A percentile compares a stretch with the other conserved stretches of the same genome.
Evolutionary conservation across 257 asterid genomes (phyloP).

Genomic region (Ilex aquifolium): DNA sequence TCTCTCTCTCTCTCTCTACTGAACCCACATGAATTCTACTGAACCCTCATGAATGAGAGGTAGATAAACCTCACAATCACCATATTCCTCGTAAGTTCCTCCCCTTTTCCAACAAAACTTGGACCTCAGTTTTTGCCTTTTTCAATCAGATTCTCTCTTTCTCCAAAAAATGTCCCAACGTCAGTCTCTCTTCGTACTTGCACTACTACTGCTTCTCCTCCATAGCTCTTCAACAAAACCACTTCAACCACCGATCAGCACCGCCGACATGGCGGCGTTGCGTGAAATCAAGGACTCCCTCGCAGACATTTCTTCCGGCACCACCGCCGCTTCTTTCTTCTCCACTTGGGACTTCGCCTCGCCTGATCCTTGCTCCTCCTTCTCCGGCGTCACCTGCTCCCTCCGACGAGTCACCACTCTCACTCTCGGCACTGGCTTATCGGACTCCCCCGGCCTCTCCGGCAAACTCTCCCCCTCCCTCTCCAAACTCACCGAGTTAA

Average conservation of each 20-base stretch:
- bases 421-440: conserved; percentile 62
- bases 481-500: conserved; percentile 35
- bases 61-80: no score
- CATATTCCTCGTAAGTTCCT: no score
- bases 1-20: no score
- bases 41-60: no score
- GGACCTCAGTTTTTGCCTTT: no score
- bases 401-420: conserved; percentile 25
- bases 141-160: no score
- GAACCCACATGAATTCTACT: no score
- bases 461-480: conserved; percentile 59
- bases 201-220: no score
- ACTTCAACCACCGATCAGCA: background rate
- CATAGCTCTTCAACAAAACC: no score
- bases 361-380: conserved; percentile 60
- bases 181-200: no score
- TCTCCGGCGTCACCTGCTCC: conserved; percentile 65
- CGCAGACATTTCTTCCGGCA: conserved; percentile 35
- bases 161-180: no score
- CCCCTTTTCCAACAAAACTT: no score
- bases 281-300: conserved; percentile 51
- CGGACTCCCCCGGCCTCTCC: conserved; percentile 59
- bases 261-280: conserved; percentile 50
- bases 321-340: conserved; percentile 40
- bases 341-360: conserved; percentile 60